phyloP scores from a whole-genome alignment of 2,329 filamentous ascomycete genomes.

The Bimuria novae-zelandiae region DNA sequence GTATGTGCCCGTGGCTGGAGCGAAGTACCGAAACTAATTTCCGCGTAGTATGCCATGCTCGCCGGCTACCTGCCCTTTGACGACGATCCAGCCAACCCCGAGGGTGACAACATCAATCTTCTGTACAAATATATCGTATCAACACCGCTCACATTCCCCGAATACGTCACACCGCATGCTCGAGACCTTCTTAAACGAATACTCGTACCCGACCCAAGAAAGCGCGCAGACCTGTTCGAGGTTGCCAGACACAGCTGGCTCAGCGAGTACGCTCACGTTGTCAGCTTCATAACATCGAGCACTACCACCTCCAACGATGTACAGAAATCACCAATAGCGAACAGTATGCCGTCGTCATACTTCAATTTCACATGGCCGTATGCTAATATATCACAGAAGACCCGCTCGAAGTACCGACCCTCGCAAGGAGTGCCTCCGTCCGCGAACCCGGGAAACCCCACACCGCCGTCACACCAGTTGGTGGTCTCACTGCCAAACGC shows the following conservation, averaged over 20 bases:
- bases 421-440: constrained; percentile 89
- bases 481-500: constrained; percentile 72
- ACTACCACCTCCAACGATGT: constrained; percentile 87
- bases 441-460: constrained; percentile 78
- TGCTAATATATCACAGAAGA: constrained; percentile 48
- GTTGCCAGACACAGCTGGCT: constrained; percentile 98
- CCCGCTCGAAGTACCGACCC: constrained; percentile 61
- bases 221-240: constrained; percentile 94
- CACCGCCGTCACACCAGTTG: constrained; percentile 52
- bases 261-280: constrained; percentile 94
- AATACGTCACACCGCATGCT: constrained; percentile 97
- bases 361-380: not conserved
- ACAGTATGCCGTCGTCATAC: constrained; percentile 51
- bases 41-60: constrained; percentile 88
- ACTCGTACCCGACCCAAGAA: constrained; percentile 90
- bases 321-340: constrained; percentile 73
- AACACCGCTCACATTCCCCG: constrained; percentile 94
- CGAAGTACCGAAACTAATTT: not conserved
- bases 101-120: constrained; percentile 98
- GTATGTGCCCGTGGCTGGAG: constrained; percentile 60
- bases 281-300: constrained; percentile 95
- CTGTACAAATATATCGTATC: constrained; percentile 99
- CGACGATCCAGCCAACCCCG: constrained; percentile 95
- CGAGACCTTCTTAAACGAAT: constrained; percentile 91
- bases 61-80: constrained; percentile 97